These are phyloP conservation scores for Atalantia buxifolia DNA, from an alignment of 345 rosid genomes.

Conservation along the genomic window DNA sequence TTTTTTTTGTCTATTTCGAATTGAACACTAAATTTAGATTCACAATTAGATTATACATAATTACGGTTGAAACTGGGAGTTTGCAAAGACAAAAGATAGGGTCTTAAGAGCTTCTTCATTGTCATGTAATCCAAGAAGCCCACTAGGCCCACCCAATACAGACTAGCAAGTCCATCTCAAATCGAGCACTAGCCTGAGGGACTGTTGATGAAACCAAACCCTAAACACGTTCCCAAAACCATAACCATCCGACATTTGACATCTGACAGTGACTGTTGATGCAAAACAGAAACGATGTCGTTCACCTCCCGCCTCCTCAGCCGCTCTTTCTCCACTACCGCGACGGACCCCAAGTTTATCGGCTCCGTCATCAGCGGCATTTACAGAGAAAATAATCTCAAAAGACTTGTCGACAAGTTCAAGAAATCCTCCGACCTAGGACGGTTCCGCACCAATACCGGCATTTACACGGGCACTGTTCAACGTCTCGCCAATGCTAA, in stretches of 20 bases:
- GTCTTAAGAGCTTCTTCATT: too few relatives aligned
- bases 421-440: constrained; percentile 41
- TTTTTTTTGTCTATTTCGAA: too few relatives aligned
- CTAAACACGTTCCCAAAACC: not conserved
- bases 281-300: constrained; percentile 26
- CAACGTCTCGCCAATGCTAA: constrained; percentile 63
- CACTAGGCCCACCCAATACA: too few relatives aligned
- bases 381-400: constrained; percentile 53
- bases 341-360: not conserved
- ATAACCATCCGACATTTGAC: not conserved
- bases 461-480: constrained; percentile 42
- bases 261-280: not conserved
- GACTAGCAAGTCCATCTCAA: too few relatives aligned
- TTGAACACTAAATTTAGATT: too few relatives aligned
- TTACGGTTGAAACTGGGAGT: too few relatives aligned
- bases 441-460: constrained; percentile 48
- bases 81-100: too few relatives aligned
- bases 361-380: constrained; percentile 26
- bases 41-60: too few relatives aligned
- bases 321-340: constrained; percentile 30
- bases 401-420: constrained; percentile 59
- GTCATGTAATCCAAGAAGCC: too few relatives aligned
- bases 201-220: too few relatives aligned
- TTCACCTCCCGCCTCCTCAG: constrained; percentile 29
- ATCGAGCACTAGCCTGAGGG: too few relatives aligned